Evolutionary conservation across 768 basidiomycete genomes (phyloP), one percentile per base, ranked within the genome.

Genomic region (Gyrodon lividus): DNA sequence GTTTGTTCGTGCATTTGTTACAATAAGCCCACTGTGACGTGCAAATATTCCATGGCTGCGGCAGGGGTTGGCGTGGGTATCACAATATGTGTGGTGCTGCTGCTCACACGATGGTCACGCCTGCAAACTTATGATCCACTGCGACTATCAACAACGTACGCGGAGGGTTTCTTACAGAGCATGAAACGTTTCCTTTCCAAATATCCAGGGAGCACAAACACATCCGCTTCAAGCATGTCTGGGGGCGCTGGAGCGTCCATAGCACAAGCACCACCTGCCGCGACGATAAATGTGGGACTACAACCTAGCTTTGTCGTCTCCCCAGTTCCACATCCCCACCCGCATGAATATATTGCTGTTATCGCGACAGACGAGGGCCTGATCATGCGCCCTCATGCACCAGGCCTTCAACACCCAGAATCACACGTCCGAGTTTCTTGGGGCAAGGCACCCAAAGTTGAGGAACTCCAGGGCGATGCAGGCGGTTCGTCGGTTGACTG

Each of bases 291-390:
- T 3, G 41, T 56, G 20, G 56, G 55, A 22, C 70, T 88, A n/a
- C 83, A 81, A 46, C 87, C 84, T 2, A 84, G 79, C 68, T 77
- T 81, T 53, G 67, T 79, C 51, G 72, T 88, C 17, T 85, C 89
- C 8, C 78, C 89, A 3, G 68, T 86, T 13, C 85, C 85, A n/a
- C 87, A 90, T 64, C 88, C 88, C 23, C 80, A 78, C 58, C 87
- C 89, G 6, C 72, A 90, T 62, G 81, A 84, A 41, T 75, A 82
- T 54, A 80, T 93, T 37, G 79, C 79, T n/a, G 55, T 92, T 28
- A 62, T 84, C 35, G 77, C 75, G 4, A 78, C 85, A 1, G 68
- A 73, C 16, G 74, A 79, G 7, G 89, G 87, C 4, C 75, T 93
- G n/a, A 61, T 89, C 44, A 72, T 92, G 47, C 77, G 83, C 39